A percentile compares a stretch with the other conserved stretches of the same genome.
phyloP scores from a whole-genome alignment of 2,329 filamentous ascomycete genomes.

The Phyllosticta capitalensis region DNA sequence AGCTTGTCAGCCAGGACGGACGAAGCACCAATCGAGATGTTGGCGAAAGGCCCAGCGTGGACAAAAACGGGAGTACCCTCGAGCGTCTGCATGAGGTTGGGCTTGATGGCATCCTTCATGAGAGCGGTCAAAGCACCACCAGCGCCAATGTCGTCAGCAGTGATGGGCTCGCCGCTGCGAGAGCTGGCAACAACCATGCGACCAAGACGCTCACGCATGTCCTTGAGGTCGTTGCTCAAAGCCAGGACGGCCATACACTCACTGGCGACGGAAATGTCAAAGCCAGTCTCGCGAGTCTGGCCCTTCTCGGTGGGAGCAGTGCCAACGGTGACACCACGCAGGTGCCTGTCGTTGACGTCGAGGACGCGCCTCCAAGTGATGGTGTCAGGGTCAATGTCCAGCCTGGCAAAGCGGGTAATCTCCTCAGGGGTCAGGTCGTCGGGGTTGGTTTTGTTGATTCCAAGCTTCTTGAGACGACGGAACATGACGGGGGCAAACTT shows the following conservation, averaged over 20 bases:
- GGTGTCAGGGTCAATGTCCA: constrained; percentile 93
- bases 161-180: constrained; percentile 76
- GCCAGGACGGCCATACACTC: constrained; percentile 98
- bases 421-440: constrained; percentile 86
- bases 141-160: constrained; percentile 88
- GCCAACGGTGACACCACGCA: constrained; percentile 82
- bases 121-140: constrained; percentile 87
- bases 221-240: constrained; percentile 73
- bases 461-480: constrained; percentile 86
- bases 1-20: constrained; percentile 92
- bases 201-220: constrained; percentile 88
- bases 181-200: constrained; percentile 94
- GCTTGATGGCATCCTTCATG: constrained; percentile 98
- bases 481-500: constrained; percentile 86
- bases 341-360: constrained; percentile 92
- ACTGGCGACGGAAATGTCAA: constrained; percentile 95
- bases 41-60: constrained; percentile 94
- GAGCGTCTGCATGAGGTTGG: constrained; percentile 95
- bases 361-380: constrained; percentile 96
- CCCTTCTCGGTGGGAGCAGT: constrained; percentile 86
- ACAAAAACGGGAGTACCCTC: constrained; percentile 97
- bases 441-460: constrained; percentile 90
- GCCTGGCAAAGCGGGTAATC: constrained; percentile 74
- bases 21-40: constrained; percentile 95
- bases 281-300: constrained; percentile 77